These are phyloP conservation scores for Plantago ovata DNA, from an alignment of 257 asterid species.

Conservation along the genomic window DNA sequence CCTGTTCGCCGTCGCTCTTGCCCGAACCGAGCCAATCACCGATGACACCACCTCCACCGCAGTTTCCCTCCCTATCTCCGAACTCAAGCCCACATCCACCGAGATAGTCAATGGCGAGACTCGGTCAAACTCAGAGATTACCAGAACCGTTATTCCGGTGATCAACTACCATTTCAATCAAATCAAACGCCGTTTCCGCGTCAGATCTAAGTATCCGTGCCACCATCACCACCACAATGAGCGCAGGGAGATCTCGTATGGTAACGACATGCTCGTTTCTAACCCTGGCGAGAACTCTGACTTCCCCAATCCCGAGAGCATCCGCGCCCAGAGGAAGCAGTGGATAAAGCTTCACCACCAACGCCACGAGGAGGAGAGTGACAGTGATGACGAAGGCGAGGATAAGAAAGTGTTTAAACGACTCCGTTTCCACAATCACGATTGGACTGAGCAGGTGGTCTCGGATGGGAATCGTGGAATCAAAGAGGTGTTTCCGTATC, in stretches of 20 bases:
- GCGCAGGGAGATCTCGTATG: constrained; percentile 25
- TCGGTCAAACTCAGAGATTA: not conserved
- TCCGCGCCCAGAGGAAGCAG: constrained; percentile 29
- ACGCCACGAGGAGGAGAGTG: constrained; percentile 20
- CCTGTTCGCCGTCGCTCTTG: not conserved
- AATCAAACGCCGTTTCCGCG: constrained; percentile 22
- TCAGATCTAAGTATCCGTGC: constrained; percentile 15
- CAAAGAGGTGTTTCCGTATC: no score
- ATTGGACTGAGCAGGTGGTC: constrained; percentile 18
- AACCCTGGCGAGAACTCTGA: no score
- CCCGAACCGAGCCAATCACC: not conserved
- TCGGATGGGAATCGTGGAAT: no score
- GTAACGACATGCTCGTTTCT: constrained; percentile 41
- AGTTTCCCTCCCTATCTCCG: no score
- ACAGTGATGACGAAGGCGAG: constrained; percentile 5
- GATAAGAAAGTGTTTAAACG: constrained; percentile 13
- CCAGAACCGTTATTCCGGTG: no score
- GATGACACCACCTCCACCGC: not conserved
- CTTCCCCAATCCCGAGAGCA: no score
- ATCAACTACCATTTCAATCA: constrained; percentile 27
- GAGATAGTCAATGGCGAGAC: not conserved
- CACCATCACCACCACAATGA: not conserved
- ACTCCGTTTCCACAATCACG: not conserved
- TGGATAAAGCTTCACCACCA: constrained; percentile 26
- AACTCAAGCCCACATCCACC: no score